Evolutionary conservation across 1,284 basidiomycete genomes (phyloP), one percentile per base, ranked within the genome.

Genomic region (Cronartium quercuum): DNA sequence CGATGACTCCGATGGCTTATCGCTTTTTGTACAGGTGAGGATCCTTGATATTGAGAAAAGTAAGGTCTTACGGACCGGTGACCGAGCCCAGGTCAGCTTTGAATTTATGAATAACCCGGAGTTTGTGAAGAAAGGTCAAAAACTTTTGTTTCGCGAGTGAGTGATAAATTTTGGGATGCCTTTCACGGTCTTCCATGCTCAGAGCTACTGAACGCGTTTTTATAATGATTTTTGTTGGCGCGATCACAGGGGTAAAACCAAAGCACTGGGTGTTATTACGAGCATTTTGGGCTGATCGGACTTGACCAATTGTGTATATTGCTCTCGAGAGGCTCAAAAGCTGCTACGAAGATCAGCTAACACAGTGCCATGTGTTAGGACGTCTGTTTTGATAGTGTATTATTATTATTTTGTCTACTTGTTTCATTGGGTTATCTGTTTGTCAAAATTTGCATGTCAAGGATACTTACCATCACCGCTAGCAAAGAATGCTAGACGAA

Each of bases 71-170:
- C 88, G 93, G 34, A 96, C 93, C 0, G 93, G 93, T 10, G 93
- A 96, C 80, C 86, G 92, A 47, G 90, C 91, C 4, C 92, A 89
- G 2, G 92, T 96, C 13, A 87, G 88, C 37, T 96, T 97, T 79
- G 91, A 94, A 82, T 93, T 94, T 79, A 76, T 80, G 38, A 79
- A 78, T 40, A 47, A 60, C 34, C 70, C 74, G 6, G 74, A 69
- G 44, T 51, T 70, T 38, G 63, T 73, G 37, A 73, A 73, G 21
- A 7, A 41, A 51, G 70, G 70, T 13, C 70, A 73, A 66, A 73
- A 73, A 60, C 37, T 73, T 29, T 57, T 73, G n/a, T 73, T 73
- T 58, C 47, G 70, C 63, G 70, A 73, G 70, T 73, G 65, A 38
- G 64, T 21, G 15, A 66, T 21, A 4, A 7, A 18, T 37, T 37